Conservation (phyloP, 1,284 basidiomycete species). For the Microbotryomycetes sp. region DNA sequence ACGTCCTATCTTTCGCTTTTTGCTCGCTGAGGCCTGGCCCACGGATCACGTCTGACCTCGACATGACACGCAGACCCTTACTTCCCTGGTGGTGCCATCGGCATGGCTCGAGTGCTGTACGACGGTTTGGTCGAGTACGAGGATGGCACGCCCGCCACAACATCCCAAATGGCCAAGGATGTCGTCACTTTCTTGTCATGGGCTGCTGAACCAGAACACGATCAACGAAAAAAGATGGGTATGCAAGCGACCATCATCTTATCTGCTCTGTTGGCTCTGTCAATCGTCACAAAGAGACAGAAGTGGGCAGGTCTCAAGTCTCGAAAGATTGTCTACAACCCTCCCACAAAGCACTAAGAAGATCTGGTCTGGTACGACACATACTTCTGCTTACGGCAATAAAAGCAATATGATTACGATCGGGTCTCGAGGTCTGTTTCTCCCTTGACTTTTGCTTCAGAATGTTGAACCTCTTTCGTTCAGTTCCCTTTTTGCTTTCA, state of each 20-base stretch:
- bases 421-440: too few species aligned
- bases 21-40: slow-evolving; percentile 38
- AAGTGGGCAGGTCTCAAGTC: slow-evolving; percentile 90
- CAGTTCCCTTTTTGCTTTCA: slow-evolving; percentile 42
- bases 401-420: too few species aligned
- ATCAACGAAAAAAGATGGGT: slow-evolving; percentile 79
- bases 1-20: slow-evolving; percentile 46
- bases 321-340: slow-evolving; percentile 60
- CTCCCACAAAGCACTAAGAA: slow-evolving; percentile 32
- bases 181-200: slow-evolving; percentile 80
- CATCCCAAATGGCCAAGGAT: slow-evolving; percentile 99
- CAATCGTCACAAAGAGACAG: slow-evolving; percentile 86
- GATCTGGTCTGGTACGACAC: too few species aligned
- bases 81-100: slow-evolving; percentile 96
- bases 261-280: slow-evolving; percentile 61
- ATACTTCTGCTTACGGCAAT: too few species aligned
- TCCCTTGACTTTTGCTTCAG: too few species aligned
- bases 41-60: not conserved
- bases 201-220: slow-evolving; percentile 86
- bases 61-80: slow-evolving; percentile 45
- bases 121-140: slow-evolving; percentile 80
- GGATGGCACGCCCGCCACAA: slow-evolving; percentile 92
- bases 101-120: slow-evolving; percentile 95
- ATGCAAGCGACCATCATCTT: slow-evolving; percentile 73
- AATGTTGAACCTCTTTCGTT: too few species aligned